Conservation (phyloP, 1,284 basidiomycete species). For the Sporisorium scitamineum region DNA sequence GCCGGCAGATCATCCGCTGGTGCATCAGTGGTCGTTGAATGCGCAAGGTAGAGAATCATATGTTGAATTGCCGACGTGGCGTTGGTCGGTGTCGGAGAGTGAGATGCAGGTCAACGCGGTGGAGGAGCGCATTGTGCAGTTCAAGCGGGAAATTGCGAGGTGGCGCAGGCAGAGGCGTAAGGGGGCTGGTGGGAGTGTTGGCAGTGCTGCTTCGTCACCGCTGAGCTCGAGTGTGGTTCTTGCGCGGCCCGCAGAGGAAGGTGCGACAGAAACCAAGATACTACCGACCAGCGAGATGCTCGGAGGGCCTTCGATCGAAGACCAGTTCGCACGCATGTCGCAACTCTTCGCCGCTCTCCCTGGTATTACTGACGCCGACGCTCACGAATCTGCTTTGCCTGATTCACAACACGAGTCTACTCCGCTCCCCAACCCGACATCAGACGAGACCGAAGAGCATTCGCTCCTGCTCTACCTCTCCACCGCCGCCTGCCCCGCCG, state of each 20-base stretch:
- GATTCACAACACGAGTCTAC: not conserved
- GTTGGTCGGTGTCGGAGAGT: constrained; percentile 21
- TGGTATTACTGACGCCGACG: constrained; percentile 12
- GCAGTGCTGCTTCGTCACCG: constrained; percentile 8
- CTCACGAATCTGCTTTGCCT: not conserved
- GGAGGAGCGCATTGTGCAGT: constrained; percentile 26
- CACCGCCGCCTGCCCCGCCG: constrained; percentile 23
- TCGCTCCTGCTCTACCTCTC: constrained; percentile 32
- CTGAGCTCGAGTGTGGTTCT: constrained; percentile 10
- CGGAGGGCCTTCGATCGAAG: not conserved
- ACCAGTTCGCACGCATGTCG: constrained; percentile 36
- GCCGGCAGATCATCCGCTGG: constrained; percentile 52
- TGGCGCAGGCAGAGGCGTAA: constrained; percentile 42
- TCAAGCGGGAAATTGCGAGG: constrained; percentile 36
- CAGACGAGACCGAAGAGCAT: constrained; percentile 4
- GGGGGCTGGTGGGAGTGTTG: not conserved
- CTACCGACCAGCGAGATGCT: not conserved
- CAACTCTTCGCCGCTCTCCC: constrained; percentile 37
- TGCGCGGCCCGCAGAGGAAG: not conserved
- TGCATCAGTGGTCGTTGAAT: constrained; percentile 30
- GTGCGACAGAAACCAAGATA: not conserved
- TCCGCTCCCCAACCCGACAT: not conserved
- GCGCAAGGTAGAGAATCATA: not conserved
- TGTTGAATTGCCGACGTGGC: constrained; percentile 45
- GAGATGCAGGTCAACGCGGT: constrained; percentile 15